These are phyloP conservation scores for Nakataea oryzae DNA, from an alignment of 2,329 filamentous ascomycete species.

Conservation along the genomic window DNA sequence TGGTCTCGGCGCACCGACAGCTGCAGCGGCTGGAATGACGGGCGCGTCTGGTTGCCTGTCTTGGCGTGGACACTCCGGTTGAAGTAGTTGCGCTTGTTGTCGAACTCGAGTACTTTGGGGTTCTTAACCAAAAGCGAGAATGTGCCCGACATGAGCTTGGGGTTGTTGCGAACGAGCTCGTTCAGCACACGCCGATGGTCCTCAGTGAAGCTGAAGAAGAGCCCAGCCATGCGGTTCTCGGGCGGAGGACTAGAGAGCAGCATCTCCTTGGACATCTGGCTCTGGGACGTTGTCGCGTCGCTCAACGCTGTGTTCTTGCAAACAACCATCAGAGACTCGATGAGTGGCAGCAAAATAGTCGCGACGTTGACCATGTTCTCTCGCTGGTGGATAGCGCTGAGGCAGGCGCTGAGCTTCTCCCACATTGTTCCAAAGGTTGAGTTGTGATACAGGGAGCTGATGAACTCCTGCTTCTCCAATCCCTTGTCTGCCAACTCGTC, in stretches of 20 bases:
- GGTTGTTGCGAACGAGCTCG: constrained; percentile 92
- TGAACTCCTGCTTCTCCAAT: constrained; percentile 66
- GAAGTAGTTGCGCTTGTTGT: constrained; percentile 99
- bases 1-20: constrained; percentile 85
- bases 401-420: constrained; percentile 82
- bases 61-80: constrained; percentile 75
- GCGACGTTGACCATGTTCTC: constrained; percentile 96
- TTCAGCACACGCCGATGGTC: constrained; percentile 97
- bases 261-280: constrained; percentile 45
- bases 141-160: constrained; percentile 96
- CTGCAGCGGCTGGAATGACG: constrained; percentile 64
- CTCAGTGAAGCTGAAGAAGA: constrained; percentile 97
- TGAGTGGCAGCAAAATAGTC: constrained; percentile 85
- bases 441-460: constrained; percentile 84
- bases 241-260: constrained; percentile 66
- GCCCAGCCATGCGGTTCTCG: constrained; percentile 70
- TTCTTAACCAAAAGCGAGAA: constrained; percentile 96
- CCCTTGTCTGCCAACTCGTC: constrained; percentile 15
- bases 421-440: constrained; percentile 83
- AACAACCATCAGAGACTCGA: constrained; percentile 96
- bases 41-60: constrained; percentile 55
- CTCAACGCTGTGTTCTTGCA: constrained; percentile 92
- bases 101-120: constrained; percentile 95
- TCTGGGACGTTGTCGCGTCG: constrained; percentile 42
- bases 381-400: constrained; percentile 78